Conservation (phyloP, 2,329 filamentous ascomycete species). For the Calonectria pseudoturangicola region DNA sequence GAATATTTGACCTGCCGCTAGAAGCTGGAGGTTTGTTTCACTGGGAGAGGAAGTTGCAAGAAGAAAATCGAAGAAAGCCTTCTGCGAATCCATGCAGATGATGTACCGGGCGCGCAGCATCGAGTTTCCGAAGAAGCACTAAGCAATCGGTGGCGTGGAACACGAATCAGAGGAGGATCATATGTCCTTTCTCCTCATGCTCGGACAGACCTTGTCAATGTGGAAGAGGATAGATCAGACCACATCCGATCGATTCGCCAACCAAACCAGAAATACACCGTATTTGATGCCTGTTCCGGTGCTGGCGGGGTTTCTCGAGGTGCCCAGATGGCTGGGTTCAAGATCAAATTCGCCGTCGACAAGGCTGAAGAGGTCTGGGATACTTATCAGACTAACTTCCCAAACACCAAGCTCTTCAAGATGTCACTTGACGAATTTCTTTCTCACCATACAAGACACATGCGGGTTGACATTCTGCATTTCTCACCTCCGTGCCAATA, state of each 20-base stretch:
- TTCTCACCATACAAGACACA: slow-evolving; percentile 47
- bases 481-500: slow-evolving; percentile 86
- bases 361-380: slow-evolving; percentile 72
- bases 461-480: slow-evolving; percentile 81
- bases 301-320: slow-evolving; percentile 83
- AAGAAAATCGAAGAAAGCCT: slow-evolving; percentile 62
- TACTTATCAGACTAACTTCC: slow-evolving; percentile 77
- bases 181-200: slow-evolving; percentile 47
- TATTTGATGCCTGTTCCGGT: slow-evolving; percentile 84
- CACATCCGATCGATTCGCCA: slow-evolving; percentile 18
- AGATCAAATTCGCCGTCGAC: slow-evolving; percentile 79
- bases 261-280: slow-evolving; percentile 73
- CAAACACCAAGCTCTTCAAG: slow-evolving; percentile 67
- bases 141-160: slow-evolving; percentile 59
- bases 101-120: slow-evolving; percentile 57
- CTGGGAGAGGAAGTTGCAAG: slow-evolving; percentile 44
- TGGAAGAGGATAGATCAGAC: slow-evolving; percentile 45
- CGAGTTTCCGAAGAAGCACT: slow-evolving; percentile 56
- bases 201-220: slow-evolving; percentile 44
- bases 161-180: slow-evolving; percentile 57
- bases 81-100: slow-evolving; percentile 55
- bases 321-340: slow-evolving; percentile 74
- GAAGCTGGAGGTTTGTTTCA: slow-evolving; percentile 60
- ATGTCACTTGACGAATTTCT: slow-evolving; percentile 71
- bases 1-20: slow-evolving; percentile 72